Evolutionary conservation across 2,329 filamentous ascomycete genomes (phyloP).

Genomic region (Dactylellina drechsleri): DNA sequence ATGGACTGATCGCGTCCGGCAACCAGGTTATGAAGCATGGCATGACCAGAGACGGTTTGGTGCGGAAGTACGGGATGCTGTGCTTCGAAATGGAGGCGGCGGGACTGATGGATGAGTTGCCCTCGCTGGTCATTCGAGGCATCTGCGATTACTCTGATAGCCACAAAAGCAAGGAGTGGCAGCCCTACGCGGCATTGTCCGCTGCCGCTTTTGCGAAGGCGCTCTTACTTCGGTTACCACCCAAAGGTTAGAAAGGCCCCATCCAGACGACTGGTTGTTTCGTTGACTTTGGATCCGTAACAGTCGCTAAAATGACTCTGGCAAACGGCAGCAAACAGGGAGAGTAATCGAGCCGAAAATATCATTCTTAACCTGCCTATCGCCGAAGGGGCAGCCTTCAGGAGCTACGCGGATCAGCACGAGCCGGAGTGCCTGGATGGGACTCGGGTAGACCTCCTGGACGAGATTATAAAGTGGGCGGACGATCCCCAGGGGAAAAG

Average conservation of each 20-base stretch:
- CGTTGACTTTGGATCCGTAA: too few species aligned
- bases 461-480: slow-evolving; percentile 44
- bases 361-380: slow-evolving; percentile 14
- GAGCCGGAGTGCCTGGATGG: slow-evolving; percentile 54
- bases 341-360: too few species aligned
- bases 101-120: slow-evolving; percentile 60
- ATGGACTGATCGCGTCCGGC: slow-evolving; percentile 12
- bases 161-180: slow-evolving; percentile 60
- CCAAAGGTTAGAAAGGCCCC: slow-evolving; percentile 44
- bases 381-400: slow-evolving; percentile 55
- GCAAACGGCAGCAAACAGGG: too few species aligned
- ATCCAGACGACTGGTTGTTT: too few species aligned
- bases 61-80: not conserved
- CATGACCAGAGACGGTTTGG: not conserved
- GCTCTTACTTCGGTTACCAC: too few species aligned
- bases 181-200: slow-evolving; percentile 56
- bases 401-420: slow-evolving; percentile 55
- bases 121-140: slow-evolving; percentile 21
- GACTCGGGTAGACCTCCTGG: slow-evolving; percentile 57
- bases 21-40: slow-evolving; percentile 4
- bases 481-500: not conserved
- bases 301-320: too few species aligned
- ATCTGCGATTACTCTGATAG: slow-evolving; percentile 58
- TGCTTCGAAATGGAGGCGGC: slow-evolving; percentile 30
- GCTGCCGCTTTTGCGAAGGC: not conserved